phyloP scores from a whole-genome alignment of 2,329 filamentous ascomycete genomes.

The Nannizziopsis arthrosporioides region DNA sequence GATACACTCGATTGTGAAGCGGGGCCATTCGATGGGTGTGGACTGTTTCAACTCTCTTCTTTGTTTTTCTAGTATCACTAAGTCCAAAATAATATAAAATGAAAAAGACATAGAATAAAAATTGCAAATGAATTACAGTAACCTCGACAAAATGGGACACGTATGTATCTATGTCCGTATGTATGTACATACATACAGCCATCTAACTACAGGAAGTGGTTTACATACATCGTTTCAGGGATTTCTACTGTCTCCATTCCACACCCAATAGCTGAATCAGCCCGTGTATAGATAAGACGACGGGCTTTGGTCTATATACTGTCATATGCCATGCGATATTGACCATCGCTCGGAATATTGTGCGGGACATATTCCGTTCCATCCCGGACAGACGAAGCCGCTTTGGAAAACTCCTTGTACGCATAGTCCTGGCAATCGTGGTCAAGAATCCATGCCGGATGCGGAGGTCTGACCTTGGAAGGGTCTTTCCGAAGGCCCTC shows the following conservation, averaged over 20 bases:
- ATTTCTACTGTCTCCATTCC: not conserved
- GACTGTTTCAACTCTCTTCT: too few species aligned
- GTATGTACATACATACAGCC: not conserved
- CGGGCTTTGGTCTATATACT: slow-evolving; percentile 3
- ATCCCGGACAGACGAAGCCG: slow-evolving; percentile 7
- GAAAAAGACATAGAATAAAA: too few species aligned
- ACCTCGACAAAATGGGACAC: not conserved
- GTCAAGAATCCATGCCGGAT: slow-evolving; percentile 14
- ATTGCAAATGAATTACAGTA: too few species aligned
- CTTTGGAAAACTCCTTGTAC: slow-evolving; percentile 11
- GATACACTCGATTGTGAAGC: too few species aligned
- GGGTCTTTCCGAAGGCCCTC: slow-evolving; percentile 13
- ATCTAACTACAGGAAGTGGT: not conserved
- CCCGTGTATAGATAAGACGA: too few species aligned
- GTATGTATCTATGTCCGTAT: not conserved
- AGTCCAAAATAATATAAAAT: too few species aligned
- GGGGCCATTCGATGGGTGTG: too few species aligned
- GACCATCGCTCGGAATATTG: slow-evolving; percentile 13
- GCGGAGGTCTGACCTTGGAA: slow-evolving; percentile 9
- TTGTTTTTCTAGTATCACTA: too few species aligned
- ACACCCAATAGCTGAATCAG: too few species aligned
- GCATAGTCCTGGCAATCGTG: slow-evolving; percentile 15
- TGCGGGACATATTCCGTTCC: slow-evolving; percentile 12
- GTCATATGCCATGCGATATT: slow-evolving; percentile 11
- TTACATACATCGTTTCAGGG: not conserved